These are phyloP conservation scores for Blastocystis sp. DNA, from an alignment of 352 stramenopile species.

Conservation along the genomic window DNA sequence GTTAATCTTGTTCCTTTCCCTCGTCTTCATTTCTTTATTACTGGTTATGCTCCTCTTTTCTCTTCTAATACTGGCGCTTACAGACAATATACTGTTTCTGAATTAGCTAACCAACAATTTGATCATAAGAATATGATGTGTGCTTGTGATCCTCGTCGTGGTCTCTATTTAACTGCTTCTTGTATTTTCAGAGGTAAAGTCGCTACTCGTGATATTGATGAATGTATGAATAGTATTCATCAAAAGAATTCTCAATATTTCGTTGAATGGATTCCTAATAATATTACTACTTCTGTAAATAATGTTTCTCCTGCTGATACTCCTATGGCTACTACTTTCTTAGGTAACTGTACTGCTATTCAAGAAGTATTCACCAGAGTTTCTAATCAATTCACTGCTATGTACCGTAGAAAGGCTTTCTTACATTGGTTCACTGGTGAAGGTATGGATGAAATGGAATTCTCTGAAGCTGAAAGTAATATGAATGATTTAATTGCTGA, in stretches of 20 bases:
- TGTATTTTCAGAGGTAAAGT: constrained; percentile 97
- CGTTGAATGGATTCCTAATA: constrained; percentile 99
- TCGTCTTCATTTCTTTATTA: constrained; percentile 98
- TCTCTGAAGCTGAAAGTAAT: constrained; percentile 99
- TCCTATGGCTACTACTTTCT: constrained; percentile 92
- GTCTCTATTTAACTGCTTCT: constrained; percentile 91
- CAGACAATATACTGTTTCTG: constrained; percentile 80
- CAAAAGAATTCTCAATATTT: constrained; percentile 99
- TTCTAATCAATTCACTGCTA: constrained; percentile 95
- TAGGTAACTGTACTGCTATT: constrained; percentile 95
- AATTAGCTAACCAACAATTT: constrained; percentile 93
- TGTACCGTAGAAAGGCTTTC: constrained; percentile 99
- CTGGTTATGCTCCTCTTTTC: constrained; percentile 89
- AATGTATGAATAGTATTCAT: constrained; percentile 96
- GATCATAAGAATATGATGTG: constrained; percentile 99
- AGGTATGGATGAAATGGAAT: constrained; percentile 99
- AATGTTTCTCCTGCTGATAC: constrained; percentile 89
- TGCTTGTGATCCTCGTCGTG: constrained; percentile 86
- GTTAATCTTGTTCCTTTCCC: constrained; percentile 97
- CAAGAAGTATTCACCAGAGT: constrained; percentile 99
- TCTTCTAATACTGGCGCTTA: constrained; percentile 83
- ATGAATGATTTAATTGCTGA: constrained; percentile 99
- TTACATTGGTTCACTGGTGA: constrained; percentile 99
- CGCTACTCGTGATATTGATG: constrained; percentile 94
- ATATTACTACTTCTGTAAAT: constrained; percentile 97